phyloP scores from a whole-genome alignment of 1,284 basidiomycete species.

The Wallemia ichthyophaga region DNA sequence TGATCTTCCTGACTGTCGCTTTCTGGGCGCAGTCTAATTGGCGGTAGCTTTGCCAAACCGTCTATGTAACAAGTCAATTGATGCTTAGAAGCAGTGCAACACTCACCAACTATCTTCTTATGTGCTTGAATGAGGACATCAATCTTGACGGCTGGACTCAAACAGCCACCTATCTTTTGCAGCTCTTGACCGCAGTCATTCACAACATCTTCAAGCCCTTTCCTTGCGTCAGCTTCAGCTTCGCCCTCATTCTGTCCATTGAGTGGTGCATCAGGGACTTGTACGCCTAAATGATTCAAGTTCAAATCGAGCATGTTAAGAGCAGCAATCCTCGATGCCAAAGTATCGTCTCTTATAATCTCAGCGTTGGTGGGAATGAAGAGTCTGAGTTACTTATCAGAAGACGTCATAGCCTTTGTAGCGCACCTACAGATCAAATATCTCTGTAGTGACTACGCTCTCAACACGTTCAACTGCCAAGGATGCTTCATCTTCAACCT shows the following conservation, averaged over 20 bases:
- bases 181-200: slow-evolving; percentile 48
- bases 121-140: slow-evolving; percentile 22
- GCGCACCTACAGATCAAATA: slow-evolving; percentile 32
- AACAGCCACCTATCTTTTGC: slow-evolving; percentile 31
- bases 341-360: slow-evolving; percentile 51
- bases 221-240: slow-evolving; percentile 18
- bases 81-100: no score
- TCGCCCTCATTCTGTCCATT: slow-evolving; percentile 12
- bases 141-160: slow-evolving; percentile 46
- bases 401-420: slow-evolving; percentile 1
- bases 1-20: slow-evolving; percentile 1
- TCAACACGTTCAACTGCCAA: slow-evolving; percentile 37
- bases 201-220: slow-evolving; percentile 34
- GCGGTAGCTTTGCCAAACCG: slow-evolving; percentile 14
- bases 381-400: slow-evolving; percentile 17
- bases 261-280: slow-evolving; percentile 17
- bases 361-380: slow-evolving; percentile 37
- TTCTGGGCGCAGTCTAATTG: slow-evolving; percentile 15
- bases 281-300: slow-evolving; percentile 55
- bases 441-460: slow-evolving; percentile 29
- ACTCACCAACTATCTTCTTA: background rate
- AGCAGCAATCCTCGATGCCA: slow-evolving; percentile 61
- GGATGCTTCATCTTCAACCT: slow-evolving; percentile 13
- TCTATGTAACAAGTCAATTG: no score
- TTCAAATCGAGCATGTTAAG: slow-evolving; percentile 63